These are phyloP conservation scores for Funneliformis geosporum DNA, from an alignment of 192 early-diverging fungal species.

Conservation along the genomic window DNA sequence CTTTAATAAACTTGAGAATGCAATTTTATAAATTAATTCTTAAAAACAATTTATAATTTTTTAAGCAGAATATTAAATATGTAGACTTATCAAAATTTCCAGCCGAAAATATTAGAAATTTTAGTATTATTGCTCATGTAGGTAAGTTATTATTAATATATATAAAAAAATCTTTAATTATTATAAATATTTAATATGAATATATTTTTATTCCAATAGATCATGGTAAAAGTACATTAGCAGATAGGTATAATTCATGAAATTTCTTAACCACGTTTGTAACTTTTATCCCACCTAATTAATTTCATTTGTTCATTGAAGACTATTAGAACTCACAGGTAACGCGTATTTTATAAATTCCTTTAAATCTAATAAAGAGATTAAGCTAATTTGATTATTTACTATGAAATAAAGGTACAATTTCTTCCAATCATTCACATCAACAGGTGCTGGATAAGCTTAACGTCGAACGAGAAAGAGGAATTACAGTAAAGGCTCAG, in stretches of 20 bases:
- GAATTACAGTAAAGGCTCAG: slow-evolving; percentile 98
- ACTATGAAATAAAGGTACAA: slow-evolving; percentile 17
- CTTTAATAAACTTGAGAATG: not conserved
- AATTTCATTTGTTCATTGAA: slow-evolving; percentile 8
- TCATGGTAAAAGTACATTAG: slow-evolving; percentile 90
- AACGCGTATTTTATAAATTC: slow-evolving; percentile 64
- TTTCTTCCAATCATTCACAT: slow-evolving; percentile 18
- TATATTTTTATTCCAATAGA: slow-evolving; percentile 43
- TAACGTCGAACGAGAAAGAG: slow-evolving; percentile 92
- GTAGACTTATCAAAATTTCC: slow-evolving; percentile 69
- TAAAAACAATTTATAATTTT: not conserved
- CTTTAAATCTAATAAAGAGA: not conserved
- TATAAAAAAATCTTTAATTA: not conserved
- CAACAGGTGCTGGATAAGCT: slow-evolving; percentile 93
- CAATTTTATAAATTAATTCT: not conserved
- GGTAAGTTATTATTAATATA: slow-evolving; percentile 36
- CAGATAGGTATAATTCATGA: slow-evolving; percentile 61
- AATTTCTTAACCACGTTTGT: not conserved
- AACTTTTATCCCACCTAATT: not conserved
- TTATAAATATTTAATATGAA: not conserved
- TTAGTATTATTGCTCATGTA: slow-evolving; percentile 86
- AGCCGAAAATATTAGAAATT: slow-evolving; percentile 87
- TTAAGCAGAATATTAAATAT: not conserved
- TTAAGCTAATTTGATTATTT: not conserved
- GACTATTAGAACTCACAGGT: slow-evolving; percentile 91